Base-by-base conservation (phyloP, 2,329 filamentous ascomycete species). In the Hypoxylon sp. region DNA sequence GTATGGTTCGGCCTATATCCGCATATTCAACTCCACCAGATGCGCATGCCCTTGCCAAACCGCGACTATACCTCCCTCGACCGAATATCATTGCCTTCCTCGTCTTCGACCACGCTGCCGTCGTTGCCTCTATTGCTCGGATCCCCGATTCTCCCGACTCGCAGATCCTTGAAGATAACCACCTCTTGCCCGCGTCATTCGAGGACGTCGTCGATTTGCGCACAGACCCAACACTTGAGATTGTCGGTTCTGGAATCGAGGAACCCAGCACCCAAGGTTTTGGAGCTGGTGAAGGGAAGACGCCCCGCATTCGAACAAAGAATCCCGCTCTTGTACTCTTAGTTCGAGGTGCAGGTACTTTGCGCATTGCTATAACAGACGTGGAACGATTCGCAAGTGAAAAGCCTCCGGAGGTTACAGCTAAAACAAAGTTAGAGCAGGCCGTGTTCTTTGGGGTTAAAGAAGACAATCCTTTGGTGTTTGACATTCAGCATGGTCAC, bases 351-450 rank as follows among this genome's bases (percentile, higher is more conserved):
- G 86, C 86, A 1, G 90, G 90, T 15, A 82, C 88, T 19, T 80
- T 92, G 27, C 86, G 89, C 55, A 79, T 92, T 46, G 82, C 87
- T 17, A 84, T 87, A 19, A 84, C 85, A 6, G 87, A 91, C 55
- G 81, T 88, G 50, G 85, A 88, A 68, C 87, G 85, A 65, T 89
- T 91, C 73, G 84, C 84, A 11, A 87, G 86, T 68, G 86, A 87
- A 57, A 80, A 82, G 58, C 84, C 88, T 3, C 89, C 88, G 1
- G 81, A 84, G 71, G 88, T 97, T 15, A 94, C 92, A 0, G 92
- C 93, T 6, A 96, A 93, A 80, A 93, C 90, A 80, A 97, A 96
- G 80, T 86, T 99, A 44, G 93, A 98, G 76, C 94, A 99, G 81
- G 94, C 94, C 2, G 92, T 98, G 0, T 98, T 98, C 80, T 98